Evolutionary conservation across 2,329 filamentous ascomycete species (phyloP).

Genomic region (Pestalotiopsis sp.): DNA sequence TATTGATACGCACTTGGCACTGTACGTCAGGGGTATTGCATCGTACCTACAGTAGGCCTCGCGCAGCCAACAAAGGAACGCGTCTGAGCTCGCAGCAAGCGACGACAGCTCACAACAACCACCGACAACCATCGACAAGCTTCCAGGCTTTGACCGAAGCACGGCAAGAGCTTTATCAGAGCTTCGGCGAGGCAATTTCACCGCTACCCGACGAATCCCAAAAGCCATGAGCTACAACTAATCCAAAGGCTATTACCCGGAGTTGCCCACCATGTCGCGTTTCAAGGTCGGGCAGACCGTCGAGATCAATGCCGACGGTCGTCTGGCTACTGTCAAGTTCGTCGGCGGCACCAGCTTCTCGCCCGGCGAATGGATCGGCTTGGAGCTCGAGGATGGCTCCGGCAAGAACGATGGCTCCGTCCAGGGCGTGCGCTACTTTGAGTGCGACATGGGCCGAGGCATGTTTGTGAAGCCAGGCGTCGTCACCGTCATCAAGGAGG

Average conservation of each 20-base stretch:
- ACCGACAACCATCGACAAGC: slow-evolving; percentile 4
- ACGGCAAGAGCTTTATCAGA: not conserved
- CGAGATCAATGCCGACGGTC: slow-evolving; percentile 72
- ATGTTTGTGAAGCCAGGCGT: slow-evolving; percentile 85
- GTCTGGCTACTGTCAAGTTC: slow-evolving; percentile 78
- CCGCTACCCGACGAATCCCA: not conserved
- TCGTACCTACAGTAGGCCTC: not conserved
- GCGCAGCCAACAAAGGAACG: slow-evolving; percentile 11
- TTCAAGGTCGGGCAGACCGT: slow-evolving; percentile 73
- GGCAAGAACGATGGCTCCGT: slow-evolving; percentile 97
- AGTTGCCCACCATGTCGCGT: slow-evolving; percentile 47
- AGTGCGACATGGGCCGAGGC: slow-evolving; percentile 73
- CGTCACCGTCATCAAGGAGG: slow-evolving; percentile 60
- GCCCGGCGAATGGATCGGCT: slow-evolving; percentile 82
- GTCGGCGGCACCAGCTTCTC: slow-evolving; percentile 80
- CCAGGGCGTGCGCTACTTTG: slow-evolving; percentile 85
- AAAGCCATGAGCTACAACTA: slow-evolving; percentile 24
- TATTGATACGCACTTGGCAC: not conserved
- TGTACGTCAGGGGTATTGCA: not conserved
- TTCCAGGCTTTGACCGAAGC: not conserved
- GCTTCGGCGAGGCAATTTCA: not conserved
- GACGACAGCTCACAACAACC: slow-evolving; percentile 7
- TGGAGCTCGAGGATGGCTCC: slow-evolving; percentile 79
- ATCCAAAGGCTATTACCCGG: slow-evolving; percentile 11
- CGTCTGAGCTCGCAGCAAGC: not conserved